Evolutionary conservation across 805 yeast species (phyloP), one percentile per base, ranked within the genome.

Genomic region (Nakazawaea laoshanensis): DNA sequence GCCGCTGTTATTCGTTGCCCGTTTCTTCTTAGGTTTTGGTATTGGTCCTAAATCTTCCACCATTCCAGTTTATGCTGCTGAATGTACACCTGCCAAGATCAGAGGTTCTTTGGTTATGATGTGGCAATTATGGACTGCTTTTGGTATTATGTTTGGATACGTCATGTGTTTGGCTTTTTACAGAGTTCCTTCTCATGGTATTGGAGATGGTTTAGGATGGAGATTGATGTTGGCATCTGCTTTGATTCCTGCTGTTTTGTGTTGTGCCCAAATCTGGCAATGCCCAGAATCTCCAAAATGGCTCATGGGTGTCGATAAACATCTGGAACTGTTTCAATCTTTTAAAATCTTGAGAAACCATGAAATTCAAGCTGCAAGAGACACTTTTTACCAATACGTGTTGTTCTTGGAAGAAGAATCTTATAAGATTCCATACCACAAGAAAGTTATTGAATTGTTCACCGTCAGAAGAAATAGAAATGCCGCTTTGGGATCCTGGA

Each of bases 381-480:
- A 78, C 52, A 55, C 72, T 30, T 78, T 78, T 54, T 78, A 78
- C 57, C 81, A 76, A 43, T 67, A 74, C 49, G 80, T 76, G 20
- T 56, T 77, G 44, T 61, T 77, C 42, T 59, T 67, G 47, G 85
- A 78, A 53, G 85, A 78, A 52, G 66, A 63, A 28, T 63, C 79
- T 3, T 52, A 60, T 43, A 61, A 56, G 13, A 52, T 65, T 33
- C 65, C 80, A 15, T 65, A 67, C 36, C 50, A 47, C 45, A 57
- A 51, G 42, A 69, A 75, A 47, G 32, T 72, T 29, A 57, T 56
- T 33, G 82, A 77, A 50, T 60, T 83, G 63, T 63, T 84, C 50
- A 67, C 78, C 1, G 65, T 81, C 29, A 70, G 92, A 54, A 74
- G 95, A 63, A 83, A 82, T 55, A 72, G 94, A 57, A 80, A 85